Evolutionary conservation across 352 stramenopile genomes (phyloP).

Genomic region (Phytopythium kandeliae): DNA sequence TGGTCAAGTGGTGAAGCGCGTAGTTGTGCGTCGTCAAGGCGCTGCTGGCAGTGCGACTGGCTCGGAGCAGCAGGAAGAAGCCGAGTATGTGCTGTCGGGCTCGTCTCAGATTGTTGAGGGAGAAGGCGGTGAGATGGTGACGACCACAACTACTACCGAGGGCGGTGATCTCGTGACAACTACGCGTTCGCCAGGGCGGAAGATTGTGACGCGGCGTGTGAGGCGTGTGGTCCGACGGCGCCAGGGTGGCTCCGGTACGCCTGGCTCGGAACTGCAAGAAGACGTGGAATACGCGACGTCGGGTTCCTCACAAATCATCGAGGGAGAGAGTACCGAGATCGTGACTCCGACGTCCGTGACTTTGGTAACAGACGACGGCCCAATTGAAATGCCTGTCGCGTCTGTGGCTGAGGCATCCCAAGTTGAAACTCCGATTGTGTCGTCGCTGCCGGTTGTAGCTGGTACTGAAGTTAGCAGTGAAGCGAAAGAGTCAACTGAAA

Average conservation of each 20-base stretch:
- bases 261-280: conserved; percentile 6
- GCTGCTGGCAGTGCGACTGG: conserved; percentile 9
- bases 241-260: conserved; percentile 8
- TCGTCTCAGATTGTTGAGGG: conserved; percentile 12
- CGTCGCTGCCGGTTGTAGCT: not conserved
- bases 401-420: not conserved
- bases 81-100: conserved; percentile 19
- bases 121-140: conserved; percentile 10
- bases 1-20: conserved; percentile 9
- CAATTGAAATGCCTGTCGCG: too few relatives aligned
- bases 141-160: not conserved
- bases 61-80: conserved; percentile 10
- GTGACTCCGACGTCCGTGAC: not conserved
- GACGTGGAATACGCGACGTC: conserved; percentile 17
- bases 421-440: not conserved
- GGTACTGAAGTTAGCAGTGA: not conserved
- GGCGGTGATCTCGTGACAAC: not conserved
- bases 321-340: conserved; percentile 6
- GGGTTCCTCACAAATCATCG: conserved; percentile 13
- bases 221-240: conserved; percentile 10
- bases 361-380: too few relatives aligned
- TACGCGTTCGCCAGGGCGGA: not conserved
- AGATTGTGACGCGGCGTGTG: conserved; percentile 7
- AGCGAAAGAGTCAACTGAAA: not conserved
- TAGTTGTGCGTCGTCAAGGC: conserved; percentile 16